Evolutionary conservation across 768 basidiomycete species (phyloP).

Genomic region (Hygrophorus russula): DNA sequence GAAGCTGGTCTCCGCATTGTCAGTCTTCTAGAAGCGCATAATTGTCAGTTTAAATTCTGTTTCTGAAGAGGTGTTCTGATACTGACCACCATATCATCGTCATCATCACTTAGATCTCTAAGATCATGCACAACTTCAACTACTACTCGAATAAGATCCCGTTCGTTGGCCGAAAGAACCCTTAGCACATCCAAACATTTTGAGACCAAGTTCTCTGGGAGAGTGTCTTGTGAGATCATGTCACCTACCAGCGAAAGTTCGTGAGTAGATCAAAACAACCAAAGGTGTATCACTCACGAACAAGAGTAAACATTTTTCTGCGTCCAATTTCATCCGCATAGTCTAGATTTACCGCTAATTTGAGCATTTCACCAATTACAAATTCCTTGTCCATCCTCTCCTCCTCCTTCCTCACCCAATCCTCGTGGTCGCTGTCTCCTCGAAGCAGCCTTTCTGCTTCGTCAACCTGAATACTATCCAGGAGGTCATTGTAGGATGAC

Average conservation of each 20-base stretch:
- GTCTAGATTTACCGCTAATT: slow-evolving; percentile 73
- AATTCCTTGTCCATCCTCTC: slow-evolving; percentile 56
- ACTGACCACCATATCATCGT: slow-evolving; percentile 17
- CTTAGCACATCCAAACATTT: slow-evolving; percentile 79
- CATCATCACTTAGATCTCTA: slow-evolving; percentile 30
- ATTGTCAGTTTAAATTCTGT: slow-evolving; percentile 6
- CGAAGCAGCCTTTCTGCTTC: slow-evolving; percentile 23
- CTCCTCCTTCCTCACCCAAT: slow-evolving; percentile 42
- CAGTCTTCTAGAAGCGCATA: slow-evolving; percentile 16
- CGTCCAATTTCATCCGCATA: slow-evolving; percentile 93
- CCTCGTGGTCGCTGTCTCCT: slow-evolving; percentile 28
- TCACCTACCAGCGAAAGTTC: slow-evolving; percentile 39
- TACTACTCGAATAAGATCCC: slow-evolving; percentile 78
- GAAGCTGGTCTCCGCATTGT: slow-evolving; percentile 9
- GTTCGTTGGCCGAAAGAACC: slow-evolving; percentile 72
- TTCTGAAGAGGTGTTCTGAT: neutral
- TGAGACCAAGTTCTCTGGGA: slow-evolving; percentile 73
- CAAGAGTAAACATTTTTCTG: slow-evolving; percentile 80
- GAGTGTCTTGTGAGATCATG: slow-evolving; percentile 75
- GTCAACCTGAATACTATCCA: slow-evolving; percentile 28
- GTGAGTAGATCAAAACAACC: neutral
- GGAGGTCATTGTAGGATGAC: slow-evolving; percentile 57
- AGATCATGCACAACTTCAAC: slow-evolving; percentile 80
- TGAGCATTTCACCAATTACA: slow-evolving; percentile 70
- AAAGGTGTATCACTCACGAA: slow-evolving; percentile 45